Base-by-base conservation (phyloP, 768 basidiomycete species). In the Coprinopsis strossmayeri region DNA sequence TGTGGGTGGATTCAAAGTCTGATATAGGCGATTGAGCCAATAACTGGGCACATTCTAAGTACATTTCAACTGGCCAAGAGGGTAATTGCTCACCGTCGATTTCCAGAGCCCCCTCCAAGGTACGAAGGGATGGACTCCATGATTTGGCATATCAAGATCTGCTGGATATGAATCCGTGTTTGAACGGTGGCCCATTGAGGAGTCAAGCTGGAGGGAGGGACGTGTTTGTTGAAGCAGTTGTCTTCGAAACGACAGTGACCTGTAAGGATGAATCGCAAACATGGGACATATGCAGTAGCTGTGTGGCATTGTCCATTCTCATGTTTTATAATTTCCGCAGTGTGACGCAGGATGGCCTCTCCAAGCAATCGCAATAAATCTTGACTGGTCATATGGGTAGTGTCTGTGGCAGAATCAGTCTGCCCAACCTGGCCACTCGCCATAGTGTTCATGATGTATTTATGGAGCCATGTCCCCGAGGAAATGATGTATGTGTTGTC, bases 21-120 rank as follows among this genome's bases (percentile, higher is more conserved):
- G 70, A 45, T 78, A 76, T 0, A 84, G 61, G 15, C 63, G 66
- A 10, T 52, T 55, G 5, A 80, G 58, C 73, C 76, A 79, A 37
- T 59, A 57, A 32, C 77, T 79, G 48, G 4, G n/a, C n/a, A n/a
- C n/a, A n/a, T n/a, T n/a, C n/a, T 24, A 15, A 35, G 27, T 27
- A 28, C 25, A 45, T n/a, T n/a, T n/a, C n/a, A n/a, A n/a, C n/a
- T n/a, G n/a, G n/a, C n/a, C n/a, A n/a, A n/a, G n/a, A n/a, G n/a
- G n/a, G n/a, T n/a, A n/a, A n/a, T n/a, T n/a, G 30, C 43, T 45
- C 10, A 45, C 43, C 43, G 25, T 32, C 28, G 7, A 11, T 32
- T 4, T 7, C 28, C 10, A 45, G 27, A 17, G 20, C 25, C 18
- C 4, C 43, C 28, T 4, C 25, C 43, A 26, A 42, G 23, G 9